Conservation (phyloP, 768 basidiomycete genomes). For the Mycena pura region DNA sequence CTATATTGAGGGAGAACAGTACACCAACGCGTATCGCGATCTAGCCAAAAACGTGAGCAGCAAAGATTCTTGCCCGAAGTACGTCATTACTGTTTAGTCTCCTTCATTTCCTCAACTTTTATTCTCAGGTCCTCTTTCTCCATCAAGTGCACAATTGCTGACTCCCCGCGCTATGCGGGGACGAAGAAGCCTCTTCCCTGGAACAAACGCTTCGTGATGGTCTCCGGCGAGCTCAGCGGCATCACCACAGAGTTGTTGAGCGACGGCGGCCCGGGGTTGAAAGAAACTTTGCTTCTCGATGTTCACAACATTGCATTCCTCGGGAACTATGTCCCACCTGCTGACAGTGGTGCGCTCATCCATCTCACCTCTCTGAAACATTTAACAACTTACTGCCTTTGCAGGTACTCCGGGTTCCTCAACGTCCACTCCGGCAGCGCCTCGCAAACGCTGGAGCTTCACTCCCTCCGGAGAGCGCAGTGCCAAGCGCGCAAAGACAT, state of each 20-base stretch:
- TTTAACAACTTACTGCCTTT: no score
- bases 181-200: slow-evolving; percentile 2
- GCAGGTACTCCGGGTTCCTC: no score
- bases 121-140: not conserved
- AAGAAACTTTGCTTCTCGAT: not conserved
- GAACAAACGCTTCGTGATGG: not conserved
- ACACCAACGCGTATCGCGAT: not conserved
- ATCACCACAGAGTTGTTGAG: not conserved
- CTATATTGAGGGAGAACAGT: not conserved
- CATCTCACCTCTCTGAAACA: no score
- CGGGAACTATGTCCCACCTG: no score
- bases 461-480: no score
- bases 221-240: not conserved
- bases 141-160: not conserved
- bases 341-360: no score
- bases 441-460: no score
- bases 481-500: no score
- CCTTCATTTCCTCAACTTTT: not conserved
- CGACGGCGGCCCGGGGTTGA: not conserved
- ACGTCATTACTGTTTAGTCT: no score
- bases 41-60: not conserved
- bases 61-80: not conserved
- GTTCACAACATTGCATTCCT: slow-evolving; percentile 1
- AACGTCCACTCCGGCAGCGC: no score
- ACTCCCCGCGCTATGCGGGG: not conserved